A percentile compares a stretch with the other conserved stretches of the same genome.
These are phyloP conservation scores for Hypocreales sp. DNA, from an alignment of 2,329 filamentous ascomycete species.

Conservation along the genomic window DNA sequence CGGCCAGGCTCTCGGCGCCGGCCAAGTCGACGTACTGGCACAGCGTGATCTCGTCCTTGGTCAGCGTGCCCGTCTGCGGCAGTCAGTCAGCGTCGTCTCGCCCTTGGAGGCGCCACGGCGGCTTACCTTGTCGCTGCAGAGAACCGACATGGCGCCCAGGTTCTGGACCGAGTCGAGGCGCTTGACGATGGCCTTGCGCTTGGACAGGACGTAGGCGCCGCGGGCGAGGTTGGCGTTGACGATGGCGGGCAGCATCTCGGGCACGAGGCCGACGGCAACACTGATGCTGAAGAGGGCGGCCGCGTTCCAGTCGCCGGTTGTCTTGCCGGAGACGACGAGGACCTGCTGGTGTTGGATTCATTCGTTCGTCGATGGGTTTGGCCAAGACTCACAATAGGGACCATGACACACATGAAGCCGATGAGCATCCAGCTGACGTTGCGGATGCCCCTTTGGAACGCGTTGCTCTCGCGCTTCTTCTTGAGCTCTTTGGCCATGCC, in stretches of 20 bases:
- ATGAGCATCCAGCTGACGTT: slow-evolving; percentile 14
- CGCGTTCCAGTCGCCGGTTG: slow-evolving; percentile 10
- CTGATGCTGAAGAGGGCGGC: slow-evolving; percentile 14
- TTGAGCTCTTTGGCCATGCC: slow-evolving; percentile 11
- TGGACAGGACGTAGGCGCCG: slow-evolving; percentile 11
- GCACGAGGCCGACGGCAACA: slow-evolving; percentile 13
- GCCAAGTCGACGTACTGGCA: slow-evolving; percentile 8
- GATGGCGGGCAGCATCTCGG: slow-evolving; percentile 15
- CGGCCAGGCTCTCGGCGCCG: slow-evolving; percentile 6
- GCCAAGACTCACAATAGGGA: slow-evolving; percentile 10
- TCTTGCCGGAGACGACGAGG: slow-evolving; percentile 9
- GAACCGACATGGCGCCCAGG: slow-evolving; percentile 13
- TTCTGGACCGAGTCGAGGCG: slow-evolving; percentile 16
- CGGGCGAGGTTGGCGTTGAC: slow-evolving; percentile 14
- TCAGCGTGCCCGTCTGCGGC: slow-evolving; percentile 13
- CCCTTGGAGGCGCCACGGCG: background rate
- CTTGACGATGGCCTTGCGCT: slow-evolving; percentile 19
- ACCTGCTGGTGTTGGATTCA: too few relatives aligned
- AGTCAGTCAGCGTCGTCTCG: background rate
- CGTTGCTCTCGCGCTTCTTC: slow-evolving; percentile 9
- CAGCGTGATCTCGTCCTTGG: slow-evolving; percentile 13
- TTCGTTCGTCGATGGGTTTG: too few relatives aligned
- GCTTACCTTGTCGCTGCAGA: slow-evolving; percentile 14
- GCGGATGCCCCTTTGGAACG: slow-evolving; percentile 13
- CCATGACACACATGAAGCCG: slow-evolving; percentile 14